phyloP scores from a whole-genome alignment of 805 yeast species.

The Cyberlindnera nakhonratchasimensis region DNA sequence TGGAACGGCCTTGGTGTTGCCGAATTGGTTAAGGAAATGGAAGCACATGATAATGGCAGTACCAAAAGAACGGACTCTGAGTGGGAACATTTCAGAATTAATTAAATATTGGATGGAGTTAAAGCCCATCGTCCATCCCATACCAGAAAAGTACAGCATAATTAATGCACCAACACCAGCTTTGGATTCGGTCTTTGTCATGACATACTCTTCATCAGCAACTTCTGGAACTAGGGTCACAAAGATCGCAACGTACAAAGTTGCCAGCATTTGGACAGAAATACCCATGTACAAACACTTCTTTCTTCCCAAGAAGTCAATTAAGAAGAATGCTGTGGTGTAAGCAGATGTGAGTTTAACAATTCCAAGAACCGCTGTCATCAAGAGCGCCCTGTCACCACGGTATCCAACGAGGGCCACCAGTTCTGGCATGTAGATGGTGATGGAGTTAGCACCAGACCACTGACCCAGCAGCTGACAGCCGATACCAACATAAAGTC shows the following conservation, averaged over 20 bases:
- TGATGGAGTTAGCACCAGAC: conserved; percentile 54
- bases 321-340: conserved; percentile 47
- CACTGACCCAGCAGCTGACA: conserved; percentile 52
- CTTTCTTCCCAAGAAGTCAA: conserved; percentile 52
- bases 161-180: conserved; percentile 50
- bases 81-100: conserved; percentile 53
- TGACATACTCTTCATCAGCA: conserved; percentile 29
- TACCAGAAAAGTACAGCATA: conserved; percentile 45
- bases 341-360: conserved; percentile 49
- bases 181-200: conserved; percentile 31
- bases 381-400: conserved; percentile 39
- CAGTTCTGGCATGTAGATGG: conserved; percentile 53
- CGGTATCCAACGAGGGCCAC: conserved; percentile 45
- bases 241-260: conserved; percentile 45
- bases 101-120: conserved; percentile 52
- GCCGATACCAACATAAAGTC: conserved; percentile 40
- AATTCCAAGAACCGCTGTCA: conserved; percentile 52
- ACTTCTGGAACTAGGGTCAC: conserved; percentile 43
- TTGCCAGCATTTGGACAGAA: conserved; percentile 38
- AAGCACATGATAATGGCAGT: conserved; percentile 49
- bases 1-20: conserved; percentile 54
- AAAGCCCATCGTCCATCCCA: conserved; percentile 60
- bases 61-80: conserved; percentile 45
- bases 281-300: conserved; percentile 46
- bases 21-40: conserved; percentile 54